Evolutionary conservation across 495 filamentous ascomycete species (phyloP), one percentile per base, ranked within the genome.

Genomic region (Talaromyces wortmannii): DNA sequence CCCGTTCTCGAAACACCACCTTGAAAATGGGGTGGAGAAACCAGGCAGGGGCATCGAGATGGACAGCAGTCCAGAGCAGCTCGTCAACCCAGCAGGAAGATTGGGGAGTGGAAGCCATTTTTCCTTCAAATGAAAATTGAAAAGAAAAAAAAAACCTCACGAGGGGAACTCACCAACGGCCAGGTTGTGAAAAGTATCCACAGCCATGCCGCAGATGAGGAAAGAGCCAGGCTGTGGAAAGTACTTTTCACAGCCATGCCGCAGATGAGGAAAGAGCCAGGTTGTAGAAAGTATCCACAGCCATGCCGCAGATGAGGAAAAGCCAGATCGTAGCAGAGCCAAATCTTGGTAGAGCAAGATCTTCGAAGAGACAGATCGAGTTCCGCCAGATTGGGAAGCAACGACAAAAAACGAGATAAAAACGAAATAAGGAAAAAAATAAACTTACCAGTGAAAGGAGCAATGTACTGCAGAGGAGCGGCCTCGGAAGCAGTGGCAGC

Each of bases 401-500:
- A 50, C 48, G 48, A 50, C 8, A 50, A 32, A 18, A 36, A 50
- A 50, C 29, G 4, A 51, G 49, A 23, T 40, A 52, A 32, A 49
- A 33, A 31, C 29, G 30, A 49, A 49, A 49, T 32, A 31, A 49
- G 29, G n/a, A 33, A 32, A 49, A 51, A 29, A 51, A 42, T n/a
- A 7, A 42, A 52, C 49, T 45, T 44, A 53, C 52, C 52, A 57
- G 92, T 94, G 83, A 97, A 97, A 62, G 94, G 94, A 67, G 92
- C 91, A 61, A 97, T 83, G 74, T 96, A 97, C 78, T 96, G 90
- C 64, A 90, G 80, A 57, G 91, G 90, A 60, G 88, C 91, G 67
- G 94, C 94, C 81, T 98, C 94, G 47, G 94, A 98, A 65, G 94
- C 94, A 61, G 95, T 98, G 65, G 94, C 94, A 67, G 94, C 94